phyloP scores from a whole-genome alignment of 352 stramenopile species.

The Phytopythium helicoides region DNA sequence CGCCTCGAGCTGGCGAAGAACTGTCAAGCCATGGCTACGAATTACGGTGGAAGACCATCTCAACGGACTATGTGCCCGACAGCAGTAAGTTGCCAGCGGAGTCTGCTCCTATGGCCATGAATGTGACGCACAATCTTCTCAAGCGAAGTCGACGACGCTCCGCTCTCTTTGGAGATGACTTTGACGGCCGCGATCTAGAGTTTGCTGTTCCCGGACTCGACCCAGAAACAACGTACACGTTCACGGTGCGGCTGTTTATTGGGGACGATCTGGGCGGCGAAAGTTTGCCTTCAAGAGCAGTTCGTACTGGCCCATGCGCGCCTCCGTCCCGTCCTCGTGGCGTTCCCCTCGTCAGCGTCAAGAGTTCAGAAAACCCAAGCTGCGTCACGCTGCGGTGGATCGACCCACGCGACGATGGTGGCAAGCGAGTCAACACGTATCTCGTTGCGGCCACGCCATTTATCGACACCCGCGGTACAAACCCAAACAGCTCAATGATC shows the following conservation, averaged over 20 bases:
- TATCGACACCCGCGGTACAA: background rate
- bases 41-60: constrained; percentile 37
- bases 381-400: constrained; percentile 63
- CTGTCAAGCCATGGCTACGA: constrained; percentile 71
- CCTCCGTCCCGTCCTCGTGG: constrained; percentile 38
- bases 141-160: constrained; percentile 61
- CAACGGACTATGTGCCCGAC: background rate
- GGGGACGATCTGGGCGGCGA: constrained; percentile 44
- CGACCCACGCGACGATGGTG: constrained; percentile 48
- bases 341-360: constrained; percentile 22
- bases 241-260: constrained; percentile 67
- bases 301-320: constrained; percentile 37
- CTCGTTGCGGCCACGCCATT: constrained; percentile 14
- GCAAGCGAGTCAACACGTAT: constrained; percentile 44
- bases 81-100: too few species aligned
- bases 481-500: background rate
- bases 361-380: constrained; percentile 7
- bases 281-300: constrained; percentile 48
- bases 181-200: constrained; percentile 78
- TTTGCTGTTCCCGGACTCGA: constrained; percentile 42
- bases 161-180: constrained; percentile 68
- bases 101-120: constrained; percentile 19
- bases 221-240: constrained; percentile 64
- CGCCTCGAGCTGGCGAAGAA: constrained; percentile 36
- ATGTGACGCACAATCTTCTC: constrained; percentile 51